Evolutionary conservation across 768 basidiomycete genomes (phyloP), one percentile per base, ranked within the genome.

Genomic region (Leccinum arenicola): DNA sequence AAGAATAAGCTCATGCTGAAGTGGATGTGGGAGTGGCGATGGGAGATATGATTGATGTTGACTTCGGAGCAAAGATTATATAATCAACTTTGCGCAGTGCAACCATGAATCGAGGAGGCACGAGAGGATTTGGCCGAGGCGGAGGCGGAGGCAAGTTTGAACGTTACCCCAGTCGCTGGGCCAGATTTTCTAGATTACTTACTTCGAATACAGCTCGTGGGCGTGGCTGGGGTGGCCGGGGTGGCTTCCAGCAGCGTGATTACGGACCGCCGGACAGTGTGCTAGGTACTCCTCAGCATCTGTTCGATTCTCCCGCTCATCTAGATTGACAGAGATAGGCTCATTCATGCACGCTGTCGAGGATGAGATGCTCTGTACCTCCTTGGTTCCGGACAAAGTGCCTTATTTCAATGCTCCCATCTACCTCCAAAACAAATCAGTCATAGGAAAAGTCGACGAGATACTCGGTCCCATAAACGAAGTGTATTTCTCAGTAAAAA

Each of bases 401-500:
- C 97, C 97, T 0, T 96, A 95, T 75, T 99, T 99, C 84, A 99
- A 99, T 74, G 95, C 96, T 0, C 95, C 96, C 52, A 94, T 98
- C 71, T 98, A 96, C 74, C 84, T 98, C 54, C 88, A 93, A 80
- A 97, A 98, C 75, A 98, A 97, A 77, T 91, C 93, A 10, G 81
- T 85, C 64, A 93, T 98, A 61, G 96, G 97, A 61, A 98, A 97
- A 77, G 90, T 99, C 45, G 97, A 99, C 75, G 97, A 99, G 75
- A 98, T 99, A 65, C 84, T 99, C n/a, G 97, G 97, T 3, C 96
- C 97, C 15, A 95, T 99, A 73, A 99, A 97, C 72, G 94, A 98
- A 72, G 95, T 98, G 59, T 98, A 86, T 76, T 98, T 99, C 71
- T 95, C 95, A 3, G 83, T 99, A 64, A 99, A 98, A 80, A 97